Conservation (phyloP, 2,329 filamentous ascomycete species). For the Pezizomycotina sp. region DNA sequence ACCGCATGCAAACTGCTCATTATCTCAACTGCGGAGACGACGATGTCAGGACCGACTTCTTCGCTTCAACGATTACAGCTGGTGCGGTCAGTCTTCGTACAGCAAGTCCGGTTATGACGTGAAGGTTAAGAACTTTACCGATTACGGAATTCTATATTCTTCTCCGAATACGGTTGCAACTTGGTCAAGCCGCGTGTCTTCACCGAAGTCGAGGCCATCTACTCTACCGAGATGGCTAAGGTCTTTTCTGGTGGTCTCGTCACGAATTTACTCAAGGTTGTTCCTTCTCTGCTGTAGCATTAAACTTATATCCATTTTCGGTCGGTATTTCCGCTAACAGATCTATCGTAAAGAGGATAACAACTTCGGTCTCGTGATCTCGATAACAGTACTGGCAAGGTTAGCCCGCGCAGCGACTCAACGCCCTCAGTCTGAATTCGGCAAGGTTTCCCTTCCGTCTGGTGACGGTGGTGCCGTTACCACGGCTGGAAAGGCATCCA, state of each 20-base stretch:
- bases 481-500: constrained; percentile 9
- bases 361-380: constrained; percentile 22
- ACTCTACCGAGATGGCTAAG: constrained; percentile 62
- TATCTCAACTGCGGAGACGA: constrained; percentile 91
- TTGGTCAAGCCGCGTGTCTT: constrained; percentile 61
- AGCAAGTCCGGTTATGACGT: constrained; percentile 60
- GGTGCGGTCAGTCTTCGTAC: constrained; percentile 59
- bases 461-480: constrained; percentile 35
- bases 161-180: constrained; percentile 88
- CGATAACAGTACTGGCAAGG: constrained; percentile 26
- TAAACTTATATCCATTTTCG: constrained; percentile 3
- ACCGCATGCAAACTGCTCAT: constrained; percentile 68
- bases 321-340: background rate
- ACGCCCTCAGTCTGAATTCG: constrained; percentile 33
- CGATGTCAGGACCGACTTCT: constrained; percentile 63
- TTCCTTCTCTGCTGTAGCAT: constrained; percentile 69
- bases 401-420: constrained; percentile 34
- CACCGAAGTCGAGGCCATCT: constrained; percentile 60
- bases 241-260: constrained; percentile 94
- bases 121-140: constrained; percentile 74
- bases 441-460: constrained; percentile 32
- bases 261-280: constrained; percentile 75
- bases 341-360: constrained; percentile 4
- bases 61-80: constrained; percentile 72
- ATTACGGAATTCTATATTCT: constrained; percentile 77